Evolutionary conservation across 352 stramenopile genomes (phyloP).

Genomic region (Globisporangium barbulae): DNA sequence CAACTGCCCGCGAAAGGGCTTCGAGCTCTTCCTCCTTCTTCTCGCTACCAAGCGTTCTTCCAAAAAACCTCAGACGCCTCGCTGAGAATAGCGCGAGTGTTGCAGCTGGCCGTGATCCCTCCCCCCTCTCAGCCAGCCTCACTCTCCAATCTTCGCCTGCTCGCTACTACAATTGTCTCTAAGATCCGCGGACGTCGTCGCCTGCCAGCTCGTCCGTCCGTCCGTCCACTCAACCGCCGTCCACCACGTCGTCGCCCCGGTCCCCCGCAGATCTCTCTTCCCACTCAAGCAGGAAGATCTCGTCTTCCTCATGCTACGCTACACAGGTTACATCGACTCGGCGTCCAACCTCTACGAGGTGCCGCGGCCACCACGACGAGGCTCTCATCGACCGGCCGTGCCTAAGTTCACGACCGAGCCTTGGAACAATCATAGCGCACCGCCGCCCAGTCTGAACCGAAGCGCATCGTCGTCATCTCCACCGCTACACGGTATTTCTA

Average conservation of each 20-base stretch:
- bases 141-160: too few relatives aligned
- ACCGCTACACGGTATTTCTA: neutral
- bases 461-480: neutral
- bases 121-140: too few relatives aligned
- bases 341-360: constrained; percentile 29
- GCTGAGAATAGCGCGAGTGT: too few relatives aligned
- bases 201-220: too few relatives aligned
- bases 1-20: too few relatives aligned
- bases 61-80: too few relatives aligned
- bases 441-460: constrained; percentile 1
- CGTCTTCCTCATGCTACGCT: constrained; percentile 12
- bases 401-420: neutral
- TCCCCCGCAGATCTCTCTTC: neutral
- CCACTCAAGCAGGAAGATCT: too few relatives aligned
- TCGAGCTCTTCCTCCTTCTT: too few relatives aligned
- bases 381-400: constrained; percentile 22
- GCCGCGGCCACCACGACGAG: constrained; percentile 25
- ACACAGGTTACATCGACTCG: constrained; percentile 11
- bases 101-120: too few relatives aligned
- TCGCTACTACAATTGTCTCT: too few relatives aligned
- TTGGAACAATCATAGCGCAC: neutral
- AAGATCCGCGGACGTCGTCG: too few relatives aligned
- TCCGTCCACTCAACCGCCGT: neutral
- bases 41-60: too few relatives aligned
- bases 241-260: constrained; percentile 2